Evolutionary conservation across 2,329 filamentous ascomycete species (phyloP), one percentile per base, ranked within the genome.

Genomic region (Colletotrichum sp.): DNA sequence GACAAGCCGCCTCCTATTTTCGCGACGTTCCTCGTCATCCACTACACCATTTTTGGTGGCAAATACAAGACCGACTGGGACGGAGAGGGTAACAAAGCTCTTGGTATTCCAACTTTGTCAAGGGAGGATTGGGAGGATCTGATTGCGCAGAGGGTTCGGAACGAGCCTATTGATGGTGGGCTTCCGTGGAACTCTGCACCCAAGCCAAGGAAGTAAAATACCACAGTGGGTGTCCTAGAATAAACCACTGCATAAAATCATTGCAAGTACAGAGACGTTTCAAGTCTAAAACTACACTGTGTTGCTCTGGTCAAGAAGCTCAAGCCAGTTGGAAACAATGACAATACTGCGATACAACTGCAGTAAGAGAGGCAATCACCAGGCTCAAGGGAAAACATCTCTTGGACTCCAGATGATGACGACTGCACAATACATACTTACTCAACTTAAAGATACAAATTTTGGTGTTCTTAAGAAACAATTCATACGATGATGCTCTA

Each of bases 241-340:
- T 8, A 32, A 4, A 34, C 12, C 12, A 26, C 32, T 64, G 7
- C 4, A 64, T 16, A 26, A 12, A 36, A 2, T 4, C 0, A 6
- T 39, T 26, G n/a, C 0, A 60, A 9, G 0, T 3, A 18, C 2
- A 26, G 13, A 36, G 15, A 26, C 28, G 2, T 0, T 16, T 34
- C 18, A 64, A 1, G 28, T 36, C 1, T 0, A 15, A n/a, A 63
- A 0, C 12, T 0, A 2, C 1, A 9, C 0, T 5, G 12, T 26
- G 2, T 16, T 59, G n/a, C 9, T 36, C 15, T 63, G 1, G 3
- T 63, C n/a, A 36, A 63, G 0, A 24, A 0, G 26, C 2, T 36
- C 5, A 2, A 36, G 28, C 16, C 24, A 57, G 8, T 7, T 24
- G 4, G 12, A 9, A 16, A 57, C 21, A 1, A 3, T 21, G 21